A percentile compares a stretch with the other conserved stretches of the same genome.
phyloP scores from a whole-genome alignment of 2,329 filamentous ascomycete species.

The Botrytis byssoidea region DNA sequence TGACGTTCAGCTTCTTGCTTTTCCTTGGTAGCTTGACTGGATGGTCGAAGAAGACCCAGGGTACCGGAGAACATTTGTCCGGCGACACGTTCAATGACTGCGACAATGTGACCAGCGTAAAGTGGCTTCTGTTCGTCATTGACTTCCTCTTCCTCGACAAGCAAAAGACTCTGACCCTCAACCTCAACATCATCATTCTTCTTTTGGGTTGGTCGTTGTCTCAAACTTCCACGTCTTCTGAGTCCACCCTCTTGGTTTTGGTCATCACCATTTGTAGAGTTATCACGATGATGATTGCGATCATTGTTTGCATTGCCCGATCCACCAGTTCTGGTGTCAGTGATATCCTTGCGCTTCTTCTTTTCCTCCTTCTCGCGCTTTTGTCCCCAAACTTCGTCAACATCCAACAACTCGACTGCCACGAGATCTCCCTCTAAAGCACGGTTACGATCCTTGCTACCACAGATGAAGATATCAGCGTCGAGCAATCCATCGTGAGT shows the following conservation, averaged over 20 bases:
- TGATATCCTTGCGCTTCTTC: conserved; percentile 99
- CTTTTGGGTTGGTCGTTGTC: conserved; percentile 97
- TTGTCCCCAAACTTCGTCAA: conserved; percentile 97
- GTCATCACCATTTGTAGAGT: conserved; percentile 62
- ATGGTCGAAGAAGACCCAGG: conserved; percentile 87
- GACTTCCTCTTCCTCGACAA: conserved; percentile 98
- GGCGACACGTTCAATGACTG: conserved; percentile 93
- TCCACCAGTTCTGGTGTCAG: conserved; percentile 78
- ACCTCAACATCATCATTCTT: conserved; percentile 99
- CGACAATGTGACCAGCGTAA: conserved; percentile 95
- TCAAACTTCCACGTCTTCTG: conserved; percentile 87
- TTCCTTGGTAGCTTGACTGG: conserved; percentile 98
- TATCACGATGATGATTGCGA: conserved; percentile 48
- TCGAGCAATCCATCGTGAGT: conserved; percentile 84
- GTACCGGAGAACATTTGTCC: conserved; percentile 99
- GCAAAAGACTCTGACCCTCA: conserved; percentile 91
- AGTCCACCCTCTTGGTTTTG: conserved; percentile 67
- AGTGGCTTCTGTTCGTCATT: conserved; percentile 97
- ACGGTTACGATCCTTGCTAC: conserved; percentile 97
- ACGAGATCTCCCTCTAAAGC: conserved; percentile 95
- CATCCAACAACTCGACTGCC: conserved; percentile 91
- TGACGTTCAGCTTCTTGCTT: conserved; percentile 97
- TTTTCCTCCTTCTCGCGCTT: conserved; percentile 99
- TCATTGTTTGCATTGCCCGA: conserved; percentile 71
- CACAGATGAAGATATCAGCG: conserved; percentile 98